Base-by-base conservation (phyloP, 108 stramenopile species). In the Skeletonema costatum region DNA sequence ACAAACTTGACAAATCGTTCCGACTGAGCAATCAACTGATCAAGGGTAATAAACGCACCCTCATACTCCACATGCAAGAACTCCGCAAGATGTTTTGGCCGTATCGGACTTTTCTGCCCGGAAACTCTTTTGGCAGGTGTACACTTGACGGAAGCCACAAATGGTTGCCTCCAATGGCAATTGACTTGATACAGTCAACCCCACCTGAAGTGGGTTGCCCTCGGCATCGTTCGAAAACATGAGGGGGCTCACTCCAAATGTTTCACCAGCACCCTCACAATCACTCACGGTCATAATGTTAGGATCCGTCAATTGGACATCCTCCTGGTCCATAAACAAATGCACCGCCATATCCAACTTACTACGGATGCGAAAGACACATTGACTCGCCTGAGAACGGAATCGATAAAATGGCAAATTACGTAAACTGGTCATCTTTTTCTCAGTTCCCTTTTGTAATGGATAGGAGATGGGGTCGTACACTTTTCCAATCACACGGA, bases 191-290 rank as follows among this genome's bases (percentile, higher is more conserved):
- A 98, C 98, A 13, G 98, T 98, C 68, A 98, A 88, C 63, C 80
- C 84, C 29, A 76, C 85, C 85, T 84, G 79, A 36, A 73, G 58
- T 17, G 68, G 90, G 60, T 87, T 84, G 66, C 78, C 84, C 67
- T 82, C 44, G 10, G 75, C 64, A 62, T 87, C 88, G 42, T 84
- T 87, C 48, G 76, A 71, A 74, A 88, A 88, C 83, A 92, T 73
- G 81, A 86, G 68, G 0, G 88, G 86, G 2, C 81, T 91, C 11
- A 98, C 93, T 1, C 76, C 73, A 79, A 98, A 97, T 67, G 90
- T 90, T 81, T 98, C 98, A 1, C 98, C 98, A 5, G 98, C 98
- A 13, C 98, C 98, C 90, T 98, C 98, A 83, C 97, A 97, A 88
- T 98, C 98, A 30, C 93, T 89, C 14, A 88, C 86, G 14, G 91